phyloP scores from a whole-genome alignment of 2,329 filamentous ascomycete genomes.

The Aureobasidium sp. region DNA sequence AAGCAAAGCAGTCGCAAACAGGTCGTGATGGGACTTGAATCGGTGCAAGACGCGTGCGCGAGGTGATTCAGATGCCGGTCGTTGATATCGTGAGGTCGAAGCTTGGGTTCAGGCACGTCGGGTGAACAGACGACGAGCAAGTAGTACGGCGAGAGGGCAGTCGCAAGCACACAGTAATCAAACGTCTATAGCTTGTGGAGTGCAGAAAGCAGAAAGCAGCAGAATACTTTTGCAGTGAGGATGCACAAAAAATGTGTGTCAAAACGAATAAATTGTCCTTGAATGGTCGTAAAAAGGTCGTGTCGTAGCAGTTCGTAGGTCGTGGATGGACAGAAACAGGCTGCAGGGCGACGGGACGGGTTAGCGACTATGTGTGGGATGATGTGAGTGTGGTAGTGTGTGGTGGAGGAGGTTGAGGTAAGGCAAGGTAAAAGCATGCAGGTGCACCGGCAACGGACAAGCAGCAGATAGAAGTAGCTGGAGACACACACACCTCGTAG shows the following conservation, averaged over 20 bases:
- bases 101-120: slow-evolving; percentile 1
- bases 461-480: slow-evolving; percentile 12
- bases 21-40: slow-evolving; percentile 2
- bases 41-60: neutral
- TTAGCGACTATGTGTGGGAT: slow-evolving; percentile 11
- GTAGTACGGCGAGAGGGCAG: slow-evolving; percentile 2
- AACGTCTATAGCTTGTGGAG: slow-evolving; percentile 1
- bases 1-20: slow-evolving; percentile 3
- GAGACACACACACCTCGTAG: slow-evolving; percentile 14
- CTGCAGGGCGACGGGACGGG: slow-evolving; percentile 11
- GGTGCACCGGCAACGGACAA: slow-evolving; percentile 12
- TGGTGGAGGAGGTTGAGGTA: slow-evolving; percentile 10
- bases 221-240: neutral
- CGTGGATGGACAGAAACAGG: slow-evolving; percentile 6
- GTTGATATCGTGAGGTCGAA: slow-evolving; percentile 6
- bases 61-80: slow-evolving; percentile 8
- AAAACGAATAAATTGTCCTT: slow-evolving; percentile 11
- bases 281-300: slow-evolving; percentile 12
- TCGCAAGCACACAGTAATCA: slow-evolving; percentile 5
- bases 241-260: slow-evolving; percentile 9
- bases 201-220: slow-evolving; percentile 4
- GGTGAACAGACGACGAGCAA: slow-evolving; percentile 6
- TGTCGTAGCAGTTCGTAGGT: slow-evolving; percentile 13
- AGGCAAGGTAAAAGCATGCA: slow-evolving; percentile 12
- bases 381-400: slow-evolving; percentile 1